Evolutionary conservation across 805 yeast genomes (phyloP).

Genomic region (Spathaspora girioi): DNA sequence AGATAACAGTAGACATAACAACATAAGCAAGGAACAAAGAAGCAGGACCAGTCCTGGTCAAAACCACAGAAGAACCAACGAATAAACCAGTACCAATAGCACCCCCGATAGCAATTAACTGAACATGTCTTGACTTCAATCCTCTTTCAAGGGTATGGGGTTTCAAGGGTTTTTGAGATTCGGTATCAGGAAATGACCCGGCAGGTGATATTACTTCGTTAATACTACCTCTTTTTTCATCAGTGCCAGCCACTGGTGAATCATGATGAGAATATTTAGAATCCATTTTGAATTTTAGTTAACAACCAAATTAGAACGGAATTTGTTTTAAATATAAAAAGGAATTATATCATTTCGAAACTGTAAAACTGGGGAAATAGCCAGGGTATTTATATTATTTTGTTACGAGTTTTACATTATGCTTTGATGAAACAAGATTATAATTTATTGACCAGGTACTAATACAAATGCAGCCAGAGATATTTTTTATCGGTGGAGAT

Average conservation of each 20-base stretch:
- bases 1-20: conserved; percentile 21
- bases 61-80: conserved; percentile 60
- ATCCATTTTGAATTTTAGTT: not conserved
- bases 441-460: not conserved
- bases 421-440: not conserved
- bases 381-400: not conserved
- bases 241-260: conserved; percentile 15
- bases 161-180: conserved; percentile 16
- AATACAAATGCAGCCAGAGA: not conserved
- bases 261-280: not conserved
- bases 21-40: conserved; percentile 44
- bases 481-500: not conserved
- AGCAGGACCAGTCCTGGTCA: conserved; percentile 62
- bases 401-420: not conserved
- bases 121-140: conserved; percentile 49
- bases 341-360: not conserved
- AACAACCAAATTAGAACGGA: not conserved
- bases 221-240: conserved; percentile 17
- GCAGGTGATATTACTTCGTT: conserved; percentile 13
- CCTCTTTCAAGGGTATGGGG: conserved; percentile 35
- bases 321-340: too few species aligned
- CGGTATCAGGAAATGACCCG: conserved; percentile 5
- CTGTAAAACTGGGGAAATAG: not conserved
- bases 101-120: conserved; percentile 80
- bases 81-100: conserved; percentile 80